Conservation (phyloP, 345 rosid species). For the Pistacia atlantica region DNA sequence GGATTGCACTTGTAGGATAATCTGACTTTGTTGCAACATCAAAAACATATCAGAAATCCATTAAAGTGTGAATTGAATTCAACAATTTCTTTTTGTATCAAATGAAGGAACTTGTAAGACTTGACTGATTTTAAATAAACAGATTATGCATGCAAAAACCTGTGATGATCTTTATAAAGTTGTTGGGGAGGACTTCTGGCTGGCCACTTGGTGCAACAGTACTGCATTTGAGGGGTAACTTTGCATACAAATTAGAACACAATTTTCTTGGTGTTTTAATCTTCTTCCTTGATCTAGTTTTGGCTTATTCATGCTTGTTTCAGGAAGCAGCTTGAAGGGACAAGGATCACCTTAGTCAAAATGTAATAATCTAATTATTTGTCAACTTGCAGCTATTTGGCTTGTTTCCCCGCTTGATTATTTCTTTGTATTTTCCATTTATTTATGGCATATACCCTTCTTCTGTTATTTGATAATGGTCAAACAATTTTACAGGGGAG, state of each 20-base stretch:
- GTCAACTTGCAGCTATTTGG: constrained; percentile 1
- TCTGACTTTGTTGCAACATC: neutral
- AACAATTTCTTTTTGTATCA: too few relatives aligned
- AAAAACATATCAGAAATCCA: neutral
- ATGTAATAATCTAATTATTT: constrained; percentile 35
- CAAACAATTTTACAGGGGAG: constrained; percentile 51
- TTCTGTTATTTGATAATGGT: neutral
- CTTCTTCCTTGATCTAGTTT: constrained; percentile 18
- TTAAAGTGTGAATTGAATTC: too few relatives aligned
- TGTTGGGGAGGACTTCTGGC: constrained; percentile 97
- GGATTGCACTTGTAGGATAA: too few relatives aligned
- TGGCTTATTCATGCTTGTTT: constrained; percentile 29
- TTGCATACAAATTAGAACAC: constrained; percentile 19
- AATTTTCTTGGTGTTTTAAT: constrained; percentile 20
- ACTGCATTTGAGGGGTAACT: constrained; percentile 73
- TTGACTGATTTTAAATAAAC: constrained; percentile 31
- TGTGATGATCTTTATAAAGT: constrained; percentile 76
- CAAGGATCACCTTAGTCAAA: constrained; percentile 83
- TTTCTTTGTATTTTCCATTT: neutral
- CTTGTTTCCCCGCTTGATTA: neutral
- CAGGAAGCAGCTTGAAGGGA: constrained; percentile 96
- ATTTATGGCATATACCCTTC: neutral
- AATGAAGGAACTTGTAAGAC: neutral
- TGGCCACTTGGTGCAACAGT: constrained; percentile 94
- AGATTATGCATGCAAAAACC: constrained; percentile 73